phyloP scores from a whole-genome alignment of 768 basidiomycete genomes.

The Xerocomus spinulosus region DNA sequence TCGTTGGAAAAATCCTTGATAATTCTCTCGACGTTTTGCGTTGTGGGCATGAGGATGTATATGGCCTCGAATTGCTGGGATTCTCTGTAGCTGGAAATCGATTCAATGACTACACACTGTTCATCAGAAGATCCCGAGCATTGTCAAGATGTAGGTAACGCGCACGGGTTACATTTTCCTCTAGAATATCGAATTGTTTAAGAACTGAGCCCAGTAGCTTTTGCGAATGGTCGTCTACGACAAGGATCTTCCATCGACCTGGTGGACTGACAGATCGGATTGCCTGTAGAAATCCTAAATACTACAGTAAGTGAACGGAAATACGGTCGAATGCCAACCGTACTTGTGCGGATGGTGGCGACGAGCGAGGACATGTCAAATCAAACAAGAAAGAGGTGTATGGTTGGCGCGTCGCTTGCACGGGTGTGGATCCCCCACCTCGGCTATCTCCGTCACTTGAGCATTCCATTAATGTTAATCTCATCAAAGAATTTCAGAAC shows the following conservation, averaged over 20 bases:
- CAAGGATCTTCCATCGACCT: slow-evolving; percentile 93
- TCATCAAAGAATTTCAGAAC: background rate
- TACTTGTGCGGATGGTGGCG: slow-evolving; percentile 43
- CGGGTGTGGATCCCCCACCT: slow-evolving; percentile 3
- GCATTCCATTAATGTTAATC: background rate
- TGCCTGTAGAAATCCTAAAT: slow-evolving; percentile 77
- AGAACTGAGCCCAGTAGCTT: slow-evolving; percentile 78
- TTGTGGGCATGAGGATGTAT: slow-evolving; percentile 92
- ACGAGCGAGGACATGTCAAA: slow-evolving; percentile 43
- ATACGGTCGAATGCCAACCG: slow-evolving; percentile 12
- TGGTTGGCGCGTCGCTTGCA: background rate
- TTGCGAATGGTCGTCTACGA: slow-evolving; percentile 91
- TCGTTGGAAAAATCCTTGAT: slow-evolving; percentile 74
- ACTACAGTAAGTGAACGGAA: slow-evolving; percentile 1
- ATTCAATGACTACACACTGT: slow-evolving; percentile 72
- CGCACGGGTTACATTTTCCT: slow-evolving; percentile 95
- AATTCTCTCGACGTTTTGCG: slow-evolving; percentile 88
- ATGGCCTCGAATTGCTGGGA: slow-evolving; percentile 88
- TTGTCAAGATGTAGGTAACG: slow-evolving; percentile 10
- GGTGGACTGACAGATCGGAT: slow-evolving; percentile 85
- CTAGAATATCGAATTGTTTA: slow-evolving; percentile 89
- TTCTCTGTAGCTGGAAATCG: slow-evolving; percentile 76
- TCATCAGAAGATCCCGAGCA: slow-evolving; percentile 6
- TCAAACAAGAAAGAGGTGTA: background rate
- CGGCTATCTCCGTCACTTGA: slow-evolving; percentile 11